Conservation (phyloP, 2,329 filamentous ascomycete genomes). For the Beauveria australis region DNA sequence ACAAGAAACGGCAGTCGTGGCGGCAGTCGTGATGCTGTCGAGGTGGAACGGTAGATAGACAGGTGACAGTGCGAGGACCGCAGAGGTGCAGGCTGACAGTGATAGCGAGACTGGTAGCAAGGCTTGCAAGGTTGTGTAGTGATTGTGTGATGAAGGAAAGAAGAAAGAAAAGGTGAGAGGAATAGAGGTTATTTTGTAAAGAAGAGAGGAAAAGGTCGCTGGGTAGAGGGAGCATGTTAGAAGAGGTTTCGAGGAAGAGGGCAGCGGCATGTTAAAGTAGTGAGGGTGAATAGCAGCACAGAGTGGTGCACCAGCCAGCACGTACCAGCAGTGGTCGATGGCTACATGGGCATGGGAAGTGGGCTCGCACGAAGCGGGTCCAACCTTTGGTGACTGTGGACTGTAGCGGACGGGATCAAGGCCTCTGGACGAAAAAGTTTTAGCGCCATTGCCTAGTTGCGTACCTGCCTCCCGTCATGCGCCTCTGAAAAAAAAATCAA, state of each 20-base stretch:
- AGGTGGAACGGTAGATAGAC: background rate
- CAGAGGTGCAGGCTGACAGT: background rate
- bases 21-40: constrained; percentile 3
- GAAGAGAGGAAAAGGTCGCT: background rate
- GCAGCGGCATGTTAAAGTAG: constrained; percentile 8
- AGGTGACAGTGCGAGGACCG: background rate
- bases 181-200: background rate
- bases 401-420: background rate
- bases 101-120: constrained; percentile 1
- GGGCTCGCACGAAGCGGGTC: background rate
- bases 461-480: constrained; percentile 11
- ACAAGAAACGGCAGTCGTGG: background rate
- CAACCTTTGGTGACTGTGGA: background rate
- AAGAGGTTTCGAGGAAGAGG: constrained; percentile 3
- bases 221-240: background rate
- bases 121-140: background rate
- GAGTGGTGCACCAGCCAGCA: background rate
- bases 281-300: background rate
- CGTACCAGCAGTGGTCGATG: background rate
- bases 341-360: constrained; percentile 8
- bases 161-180: background rate
- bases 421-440: constrained; percentile 5
- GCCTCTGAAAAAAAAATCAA: background rate
- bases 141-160: background rate
- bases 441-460: background rate